phyloP scores from a whole-genome alignment of 352 stramenopile species.

The Phytophthora megakarya region DNA sequence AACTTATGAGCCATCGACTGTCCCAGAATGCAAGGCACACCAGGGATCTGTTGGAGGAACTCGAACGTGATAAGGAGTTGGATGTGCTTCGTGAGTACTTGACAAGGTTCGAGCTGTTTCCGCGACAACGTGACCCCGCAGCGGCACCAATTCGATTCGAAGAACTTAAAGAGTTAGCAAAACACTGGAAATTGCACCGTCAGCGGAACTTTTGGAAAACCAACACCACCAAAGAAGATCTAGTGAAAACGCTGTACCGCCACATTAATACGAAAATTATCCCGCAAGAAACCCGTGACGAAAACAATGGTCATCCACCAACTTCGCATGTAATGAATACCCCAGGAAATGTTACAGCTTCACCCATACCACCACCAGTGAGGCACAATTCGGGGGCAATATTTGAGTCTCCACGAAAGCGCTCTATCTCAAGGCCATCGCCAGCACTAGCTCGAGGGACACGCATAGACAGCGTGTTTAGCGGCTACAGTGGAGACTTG shows the following conservation, averaged over 20 bases:
- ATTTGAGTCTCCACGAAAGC: conserved; percentile 59
- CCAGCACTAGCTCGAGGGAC: conserved; percentile 26
- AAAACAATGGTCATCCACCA: conserved; percentile 35
- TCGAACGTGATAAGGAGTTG: conserved; percentile 87
- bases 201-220: conserved; percentile 92
- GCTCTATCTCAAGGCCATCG: conserved; percentile 46
- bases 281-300: conserved; percentile 59
- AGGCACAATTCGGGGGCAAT: conserved; percentile 33
- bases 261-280: conserved; percentile 91
- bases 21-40: conserved; percentile 84
- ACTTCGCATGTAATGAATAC: conserved; percentile 25
- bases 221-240: conserved; percentile 88
- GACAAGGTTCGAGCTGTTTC: conserved; percentile 81
- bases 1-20: conserved; percentile 77
- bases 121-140: conserved; percentile 68
- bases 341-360: conserved; percentile 5
- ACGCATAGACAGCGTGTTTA: conserved; percentile 59
- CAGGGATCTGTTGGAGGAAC: conserved; percentile 80
- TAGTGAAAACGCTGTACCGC: conserved; percentile 82
- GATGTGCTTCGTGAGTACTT: conserved; percentile 87
- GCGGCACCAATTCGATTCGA: conserved; percentile 88
- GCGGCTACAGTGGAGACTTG: conserved; percentile 73
- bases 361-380: conserved; percentile 45
- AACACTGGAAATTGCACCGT: conserved; percentile 90
- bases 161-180: conserved; percentile 90